These are phyloP conservation scores for Penicillium decumbens DNA, from an alignment of 2,329 filamentous ascomycete species.

Conservation along the genomic window DNA sequence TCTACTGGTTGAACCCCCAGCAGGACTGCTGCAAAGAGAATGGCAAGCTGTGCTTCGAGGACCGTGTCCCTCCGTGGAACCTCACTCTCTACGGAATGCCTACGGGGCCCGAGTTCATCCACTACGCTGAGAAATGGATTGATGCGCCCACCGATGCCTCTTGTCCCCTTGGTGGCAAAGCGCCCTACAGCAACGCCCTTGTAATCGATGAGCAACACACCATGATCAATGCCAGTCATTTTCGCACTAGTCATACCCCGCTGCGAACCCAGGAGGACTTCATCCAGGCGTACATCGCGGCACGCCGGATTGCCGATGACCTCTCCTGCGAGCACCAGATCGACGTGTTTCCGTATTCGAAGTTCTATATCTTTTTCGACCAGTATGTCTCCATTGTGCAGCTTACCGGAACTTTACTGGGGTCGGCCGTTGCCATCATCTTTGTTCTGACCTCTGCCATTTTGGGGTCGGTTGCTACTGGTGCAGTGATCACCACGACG, in stretches of 20 bases:
- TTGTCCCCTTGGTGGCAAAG: constrained; percentile 83
- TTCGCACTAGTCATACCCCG: constrained; percentile 83
- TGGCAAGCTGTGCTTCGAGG: constrained; percentile 70
- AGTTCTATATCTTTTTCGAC: constrained; percentile 99
- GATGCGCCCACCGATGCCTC: constrained; percentile 71
- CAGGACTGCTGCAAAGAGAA: constrained; percentile 71
- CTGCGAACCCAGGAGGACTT: constrained; percentile 86
- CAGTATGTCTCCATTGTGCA: constrained; percentile 84
- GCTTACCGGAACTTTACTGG: constrained; percentile 73
- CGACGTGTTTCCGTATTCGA: constrained; percentile 90
- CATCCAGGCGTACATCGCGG: constrained; percentile 82
- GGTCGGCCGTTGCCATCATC: constrained; percentile 79
- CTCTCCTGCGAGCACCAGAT: constrained; percentile 67
- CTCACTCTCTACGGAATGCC: constrained; percentile 88
- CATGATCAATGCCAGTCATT: constrained; percentile 77
- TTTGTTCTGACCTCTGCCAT: constrained; percentile 73
- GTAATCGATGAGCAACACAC: constrained; percentile 65
- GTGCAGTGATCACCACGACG: constrained; percentile 74
- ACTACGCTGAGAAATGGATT: constrained; percentile 81
- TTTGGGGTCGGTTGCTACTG: constrained; percentile 77
- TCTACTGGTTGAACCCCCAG: constrained; percentile 90
- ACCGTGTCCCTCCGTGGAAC: constrained; percentile 78
- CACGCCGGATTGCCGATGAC: constrained; percentile 77
- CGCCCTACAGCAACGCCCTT: constrained; percentile 79
- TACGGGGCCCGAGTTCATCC: constrained; percentile 81